phyloP scores from a whole-genome alignment of 495 filamentous ascomycete species.

The Sphaerosporella brunnea region DNA sequence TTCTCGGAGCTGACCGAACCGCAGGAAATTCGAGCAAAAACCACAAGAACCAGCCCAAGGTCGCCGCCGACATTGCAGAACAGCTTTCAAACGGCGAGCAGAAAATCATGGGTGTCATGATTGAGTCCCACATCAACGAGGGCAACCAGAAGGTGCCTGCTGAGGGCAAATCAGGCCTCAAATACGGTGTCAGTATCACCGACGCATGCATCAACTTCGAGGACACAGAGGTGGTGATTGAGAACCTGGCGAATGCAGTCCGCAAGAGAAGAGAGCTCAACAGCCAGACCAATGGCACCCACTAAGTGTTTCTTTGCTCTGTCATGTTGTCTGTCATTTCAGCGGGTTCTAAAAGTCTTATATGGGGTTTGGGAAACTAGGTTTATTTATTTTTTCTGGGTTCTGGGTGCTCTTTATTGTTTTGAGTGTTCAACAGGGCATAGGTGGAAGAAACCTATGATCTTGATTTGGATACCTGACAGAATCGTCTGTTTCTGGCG shows the following conservation, averaged over 20 bases:
- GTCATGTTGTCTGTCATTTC: too few species aligned
- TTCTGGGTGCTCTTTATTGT: too few species aligned
- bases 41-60: slow-evolving; percentile 94
- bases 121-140: slow-evolving; percentile 92
- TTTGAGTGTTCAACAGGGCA: too few species aligned
- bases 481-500: too few species aligned
- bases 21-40: slow-evolving; percentile 80
- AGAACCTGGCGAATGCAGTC: slow-evolving; percentile 65
- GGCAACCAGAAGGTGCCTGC: slow-evolving; percentile 82
- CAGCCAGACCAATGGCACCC: not conserved
- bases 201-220: slow-evolving; percentile 81
- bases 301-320: too few species aligned
- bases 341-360: too few species aligned
- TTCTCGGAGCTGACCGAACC: not conserved
- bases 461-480: too few species aligned
- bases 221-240: slow-evolving; percentile 69
- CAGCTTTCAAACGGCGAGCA: slow-evolving; percentile 70
- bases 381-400: too few species aligned
- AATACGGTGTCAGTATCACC: slow-evolving; percentile 93
- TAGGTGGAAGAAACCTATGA: too few species aligned
- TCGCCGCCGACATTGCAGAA: slow-evolving; percentile 61
- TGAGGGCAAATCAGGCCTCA: slow-evolving; percentile 74
- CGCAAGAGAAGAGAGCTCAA: slow-evolving; percentile 40
- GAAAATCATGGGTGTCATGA: slow-evolving; percentile 95
- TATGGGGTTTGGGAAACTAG: too few species aligned